Percentiles rank a stretch among this genome's conserved stretches.
Evolutionary conservation across 169 alveolate genomes (phyloP).

Genomic region (Plasmodium gonderi): DNA sequence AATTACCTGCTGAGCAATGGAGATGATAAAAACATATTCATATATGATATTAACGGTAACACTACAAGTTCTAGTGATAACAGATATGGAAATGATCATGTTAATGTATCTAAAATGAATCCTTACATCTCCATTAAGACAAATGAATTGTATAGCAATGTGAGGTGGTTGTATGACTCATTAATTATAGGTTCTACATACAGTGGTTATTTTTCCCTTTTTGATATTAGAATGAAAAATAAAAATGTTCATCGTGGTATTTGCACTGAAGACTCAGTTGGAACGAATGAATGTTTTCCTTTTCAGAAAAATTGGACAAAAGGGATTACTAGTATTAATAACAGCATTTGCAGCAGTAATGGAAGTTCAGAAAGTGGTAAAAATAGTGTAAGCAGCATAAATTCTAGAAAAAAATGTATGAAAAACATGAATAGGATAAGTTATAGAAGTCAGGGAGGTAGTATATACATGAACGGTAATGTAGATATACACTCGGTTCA

Average conservation of each 20-base stretch:
- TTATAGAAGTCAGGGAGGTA: no score
- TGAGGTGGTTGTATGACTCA: constrained; percentile 55
- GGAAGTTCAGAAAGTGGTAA: neutral
- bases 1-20: constrained; percentile 63
- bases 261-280: neutral
- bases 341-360: neutral
- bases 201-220: constrained; percentile 65
- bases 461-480: neutral
- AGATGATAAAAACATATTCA: constrained; percentile 40
- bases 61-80: neutral
- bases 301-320: no score
- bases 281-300: neutral
- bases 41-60: constrained; percentile 37
- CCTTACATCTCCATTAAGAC: constrained; percentile 52
- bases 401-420: no score
- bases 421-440: no score
- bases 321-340: neutral
- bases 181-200: constrained; percentile 41
- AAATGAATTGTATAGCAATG: constrained; percentile 58
- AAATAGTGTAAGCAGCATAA: neutral
- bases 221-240: constrained; percentile 61
- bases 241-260: neutral
- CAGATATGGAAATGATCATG: constrained; percentile 3
- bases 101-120: constrained; percentile 24
- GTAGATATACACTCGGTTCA: constrained; percentile 31